Evolutionary conservation across 257 asterid species (phyloP).

Genomic region (Solanum pinnatisectum): DNA sequence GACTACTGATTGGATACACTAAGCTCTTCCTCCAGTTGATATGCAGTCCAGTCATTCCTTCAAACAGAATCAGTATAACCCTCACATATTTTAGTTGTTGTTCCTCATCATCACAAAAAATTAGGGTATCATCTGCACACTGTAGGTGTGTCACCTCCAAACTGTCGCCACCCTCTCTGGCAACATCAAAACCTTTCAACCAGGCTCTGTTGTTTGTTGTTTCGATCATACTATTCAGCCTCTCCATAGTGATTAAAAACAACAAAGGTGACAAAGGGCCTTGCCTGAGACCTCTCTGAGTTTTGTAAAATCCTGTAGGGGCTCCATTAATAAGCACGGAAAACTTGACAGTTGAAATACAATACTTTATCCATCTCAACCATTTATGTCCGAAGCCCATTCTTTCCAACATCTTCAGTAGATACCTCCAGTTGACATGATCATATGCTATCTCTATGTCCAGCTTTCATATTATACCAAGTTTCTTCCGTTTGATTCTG

Average conservation of each 20-base stretch:
- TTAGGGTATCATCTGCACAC: not conserved
- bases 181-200: not conserved
- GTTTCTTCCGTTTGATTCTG: not conserved
- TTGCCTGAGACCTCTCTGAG: not conserved
- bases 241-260: not conserved
- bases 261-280: not conserved
- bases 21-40: not conserved
- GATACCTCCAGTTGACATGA: not conserved
- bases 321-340: not conserved
- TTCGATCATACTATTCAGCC: not conserved
- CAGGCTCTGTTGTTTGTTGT: not conserved
- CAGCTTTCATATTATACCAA: not conserved
- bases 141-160: not conserved
- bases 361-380: not conserved
- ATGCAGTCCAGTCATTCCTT: not conserved
- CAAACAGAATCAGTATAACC: not conserved
- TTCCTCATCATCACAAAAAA: not conserved
- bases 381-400: not conserved
- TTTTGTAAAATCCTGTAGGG: not conserved
- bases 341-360: not conserved
- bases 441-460: not conserved
- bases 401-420: not conserved
- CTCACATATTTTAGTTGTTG: not conserved
- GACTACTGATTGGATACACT: not conserved
- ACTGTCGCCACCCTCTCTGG: not conserved